Base-by-base conservation (phyloP, 1,139 yeast species). In the Candida labiduridarum region DNA sequence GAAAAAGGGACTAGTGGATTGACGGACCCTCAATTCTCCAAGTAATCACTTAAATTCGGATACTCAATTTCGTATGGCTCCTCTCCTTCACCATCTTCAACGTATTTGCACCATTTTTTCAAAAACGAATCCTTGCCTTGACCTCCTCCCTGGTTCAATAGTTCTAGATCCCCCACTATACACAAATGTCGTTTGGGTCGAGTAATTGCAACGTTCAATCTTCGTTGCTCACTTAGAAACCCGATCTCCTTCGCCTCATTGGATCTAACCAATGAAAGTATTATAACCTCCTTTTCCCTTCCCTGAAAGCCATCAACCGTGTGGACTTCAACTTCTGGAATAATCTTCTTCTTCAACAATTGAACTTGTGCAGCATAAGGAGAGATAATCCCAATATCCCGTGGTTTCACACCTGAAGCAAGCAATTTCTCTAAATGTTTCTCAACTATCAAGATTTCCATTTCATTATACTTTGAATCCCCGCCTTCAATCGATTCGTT, bases 331-430 rank as follows among this genome's bases (percentile, higher is more conserved):
- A 76, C 61, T 11, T 52, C 57, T 10, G 51, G 53, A 4, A 40
- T 55, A 50, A 40, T 56, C 31, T 49, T 56, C 48, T 74, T 78
- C 52, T 84, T 83, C 31, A 92, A 59, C 15, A 80, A 60, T 0
- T 86, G 68, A 0, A 90, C 96, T 65, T 92, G 98, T 0, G 96
- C 96, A 59, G 82, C 85, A 65, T 92, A 92, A 0, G 97, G 97
- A 0, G 97, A 83, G 41, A 92, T 90, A 0, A 92, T 72, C 12
- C 97, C 97, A 54, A 92, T 89, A 48, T 76, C 76, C 5, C 70
- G 67, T 38, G 77, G 74, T 1, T 60, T 49, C 0, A 85, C 80
- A 3, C 87, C 85, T 3, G 72, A 60, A 0, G 60, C 61, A 1
- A 84, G 50, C 39, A 92, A 69, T 25, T 71, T 64, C 12, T 67